Evolutionary conservation across 2,329 filamentous ascomycete genomes (phyloP), one percentile per base, ranked within the genome.

Genomic region (Microcera coccophila): DNA sequence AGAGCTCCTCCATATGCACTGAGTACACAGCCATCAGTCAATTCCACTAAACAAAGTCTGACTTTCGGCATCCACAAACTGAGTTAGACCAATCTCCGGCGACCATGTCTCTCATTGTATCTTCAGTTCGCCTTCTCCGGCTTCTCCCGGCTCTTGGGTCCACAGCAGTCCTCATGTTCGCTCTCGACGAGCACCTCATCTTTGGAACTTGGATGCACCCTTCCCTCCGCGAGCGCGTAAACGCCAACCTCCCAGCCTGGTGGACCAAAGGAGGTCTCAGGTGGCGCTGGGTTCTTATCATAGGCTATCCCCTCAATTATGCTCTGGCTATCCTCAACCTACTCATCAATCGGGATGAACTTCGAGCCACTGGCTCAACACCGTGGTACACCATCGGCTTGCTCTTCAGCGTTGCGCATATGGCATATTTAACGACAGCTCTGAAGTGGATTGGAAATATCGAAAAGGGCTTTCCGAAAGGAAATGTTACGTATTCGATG

Each of bases 111-210:
- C 24, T 28, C 14, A 28, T 20, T 19, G 33, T 10, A 36, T 19
- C 11, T 7, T 21, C 33, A 4, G 21, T 36, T n/a, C 33, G 33
- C 4, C 9, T 36, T 36, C 33, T 36, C 33, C 33, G 33, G 16
- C 33, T 36, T n/a, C 15, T 19, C n/a, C 33, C 33, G 33, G 33
- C 33, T 19, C 15, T 36, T 4, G n/a, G 9, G 9, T 36, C 33
- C 33, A 19, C 33, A 19, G 9, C 10, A 19, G 33, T 36, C n/a
- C 33, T 36, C 33, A 21, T 18, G 33, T 36, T 36, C 19, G 33
- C 33, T 20, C 33, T 36, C 19, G 33, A 36, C 33, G 33, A 36
- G 16, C 33, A 36, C 17, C 33, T 36, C 16, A 36, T 36, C 17
- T 36, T 36, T 19, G 33, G 33, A 36, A 36, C 33, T 19, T 36